phyloP scores from a whole-genome alignment of 495 filamentous ascomycete species.

The Talaromyces ruber region DNA sequence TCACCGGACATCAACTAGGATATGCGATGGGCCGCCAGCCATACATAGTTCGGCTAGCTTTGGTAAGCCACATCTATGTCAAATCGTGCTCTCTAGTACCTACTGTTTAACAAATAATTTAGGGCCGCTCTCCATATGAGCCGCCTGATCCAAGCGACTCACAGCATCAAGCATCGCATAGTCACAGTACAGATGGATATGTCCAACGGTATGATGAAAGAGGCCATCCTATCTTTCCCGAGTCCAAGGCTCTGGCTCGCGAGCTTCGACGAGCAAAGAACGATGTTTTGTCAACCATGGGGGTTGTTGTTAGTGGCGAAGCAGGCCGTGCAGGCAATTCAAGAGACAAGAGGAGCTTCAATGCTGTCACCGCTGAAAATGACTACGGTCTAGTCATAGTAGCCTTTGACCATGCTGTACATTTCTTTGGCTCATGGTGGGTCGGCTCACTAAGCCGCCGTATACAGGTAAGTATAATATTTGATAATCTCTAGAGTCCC shows the following conservation, averaged over 20 bases:
- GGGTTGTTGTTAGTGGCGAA: slow-evolving; percentile 39
- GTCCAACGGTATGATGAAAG: slow-evolving; percentile 62
- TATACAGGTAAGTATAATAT: slow-evolving; percentile 31
- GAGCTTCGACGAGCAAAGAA: slow-evolving; percentile 45
- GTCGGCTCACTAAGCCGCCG: slow-evolving; percentile 32
- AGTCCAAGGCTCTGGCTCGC: slow-evolving; percentile 34
- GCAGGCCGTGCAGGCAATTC: slow-evolving; percentile 22
- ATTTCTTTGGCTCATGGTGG: slow-evolving; percentile 37
- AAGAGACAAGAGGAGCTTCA: slow-evolving; percentile 33
- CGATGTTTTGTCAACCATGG: slow-evolving; percentile 49
- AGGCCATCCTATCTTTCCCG: slow-evolving; percentile 58
- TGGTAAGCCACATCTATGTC: slow-evolving; percentile 31
- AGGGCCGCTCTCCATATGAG: slow-evolving; percentile 70
- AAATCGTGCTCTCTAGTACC: not conserved
- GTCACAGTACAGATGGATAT: slow-evolving; percentile 34
- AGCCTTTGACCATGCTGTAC: slow-evolving; percentile 30
- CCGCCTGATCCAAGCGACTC: slow-evolving; percentile 31
- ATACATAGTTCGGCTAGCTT: slow-evolving; percentile 42
- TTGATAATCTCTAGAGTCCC: not conserved
- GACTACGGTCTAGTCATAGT: slow-evolving; percentile 41
- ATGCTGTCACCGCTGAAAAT: slow-evolving; percentile 37
- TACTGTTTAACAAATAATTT: slow-evolving; percentile 9
- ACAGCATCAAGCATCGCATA: slow-evolving; percentile 12
- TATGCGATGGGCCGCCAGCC: slow-evolving; percentile 39
- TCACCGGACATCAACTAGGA: not conserved